Percentiles rank a stretch among this genome's conserved stretches.
Evolutionary conservation across 495 filamentous ascomycete species (phyloP).

Genomic region (Talaromyces liani): DNA sequence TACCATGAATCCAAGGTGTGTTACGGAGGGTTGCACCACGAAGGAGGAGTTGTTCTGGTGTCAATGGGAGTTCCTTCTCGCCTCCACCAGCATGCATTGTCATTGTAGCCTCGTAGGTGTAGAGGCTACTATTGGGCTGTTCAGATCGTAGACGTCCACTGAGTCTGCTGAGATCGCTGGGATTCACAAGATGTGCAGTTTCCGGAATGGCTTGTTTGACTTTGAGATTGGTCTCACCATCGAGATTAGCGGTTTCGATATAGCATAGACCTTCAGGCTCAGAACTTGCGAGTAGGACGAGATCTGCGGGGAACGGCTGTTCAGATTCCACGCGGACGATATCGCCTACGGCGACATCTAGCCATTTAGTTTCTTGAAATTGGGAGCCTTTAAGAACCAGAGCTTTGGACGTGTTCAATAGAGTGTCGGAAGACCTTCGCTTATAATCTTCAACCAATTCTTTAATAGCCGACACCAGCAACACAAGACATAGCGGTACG

Average conservation of each 20-base stretch:
- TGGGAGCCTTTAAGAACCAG: slow-evolving; percentile 74
- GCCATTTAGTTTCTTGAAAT: slow-evolving; percentile 86
- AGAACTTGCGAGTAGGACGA: slow-evolving; percentile 86
- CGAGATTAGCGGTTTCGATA: slow-evolving; percentile 97
- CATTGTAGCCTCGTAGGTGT: slow-evolving; percentile 96
- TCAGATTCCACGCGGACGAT: slow-evolving; percentile 93
- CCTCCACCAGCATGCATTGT: slow-evolving; percentile 90
- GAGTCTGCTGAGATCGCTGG: slow-evolving; percentile 76
- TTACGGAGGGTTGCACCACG: slow-evolving; percentile 93
- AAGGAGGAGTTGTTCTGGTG: slow-evolving; percentile 78
- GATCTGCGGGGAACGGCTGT: slow-evolving; percentile 90
- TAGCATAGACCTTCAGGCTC: slow-evolving; percentile 98
- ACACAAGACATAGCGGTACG: slow-evolving; percentile 79
- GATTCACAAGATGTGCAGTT: slow-evolving; percentile 79
- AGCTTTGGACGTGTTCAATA: slow-evolving; percentile 83
- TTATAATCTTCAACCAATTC: slow-evolving; percentile 93
- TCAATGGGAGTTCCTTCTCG: slow-evolving; percentile 84
- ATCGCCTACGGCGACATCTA: slow-evolving; percentile 89
- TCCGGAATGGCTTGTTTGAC: slow-evolving; percentile 98
- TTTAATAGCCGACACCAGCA: slow-evolving; percentile 90
- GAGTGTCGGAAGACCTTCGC: slow-evolving; percentile 76
- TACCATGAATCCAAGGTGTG: slow-evolving; percentile 94
- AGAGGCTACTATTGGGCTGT: slow-evolving; percentile 96
- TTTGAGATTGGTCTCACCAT: slow-evolving; percentile 98
- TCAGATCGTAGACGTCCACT: slow-evolving; percentile 86